phyloP scores from a whole-genome alignment of 2,329 filamentous ascomycete genomes.

The Colletotrichum higginsianum region DNA sequence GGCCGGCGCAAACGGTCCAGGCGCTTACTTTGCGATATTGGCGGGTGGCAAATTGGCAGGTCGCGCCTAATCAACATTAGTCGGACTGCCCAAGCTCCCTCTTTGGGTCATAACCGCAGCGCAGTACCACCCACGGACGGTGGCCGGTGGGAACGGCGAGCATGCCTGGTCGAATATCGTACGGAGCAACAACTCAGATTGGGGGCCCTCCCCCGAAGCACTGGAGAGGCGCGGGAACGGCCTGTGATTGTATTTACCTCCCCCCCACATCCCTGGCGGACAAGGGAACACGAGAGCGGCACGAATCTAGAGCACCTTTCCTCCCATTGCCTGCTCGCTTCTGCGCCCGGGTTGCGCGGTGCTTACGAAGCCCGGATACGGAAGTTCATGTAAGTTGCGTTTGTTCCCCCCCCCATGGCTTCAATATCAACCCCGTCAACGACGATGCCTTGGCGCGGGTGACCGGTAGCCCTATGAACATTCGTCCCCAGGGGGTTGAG shows the following conservation, averaged over 20 bases:
- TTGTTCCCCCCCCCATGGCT: neutral
- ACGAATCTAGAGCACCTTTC: neutral
- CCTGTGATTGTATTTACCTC: too few species aligned
- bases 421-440: neutral
- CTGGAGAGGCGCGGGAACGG: slow-evolving; percentile 17
- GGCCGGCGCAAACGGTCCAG: slow-evolving; percentile 18
- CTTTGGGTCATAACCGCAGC: neutral
- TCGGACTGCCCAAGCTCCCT: slow-evolving; percentile 1
- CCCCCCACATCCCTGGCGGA: slow-evolving; percentile 16
- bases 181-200: slow-evolving; percentile 4
- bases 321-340: too few species aligned
- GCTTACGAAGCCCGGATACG: too few species aligned
- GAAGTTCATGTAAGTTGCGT: too few species aligned
- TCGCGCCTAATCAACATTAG: slow-evolving; percentile 4
- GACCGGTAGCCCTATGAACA: slow-evolving; percentile 23
- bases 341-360: too few species aligned
- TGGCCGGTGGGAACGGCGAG: too few species aligned
- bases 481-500: neutral
- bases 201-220: slow-evolving; percentile 6
- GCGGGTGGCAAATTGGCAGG: slow-evolving; percentile 18
- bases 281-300: slow-evolving; percentile 22
- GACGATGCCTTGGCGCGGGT: neutral
- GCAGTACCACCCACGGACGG: neutral
- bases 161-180: too few species aligned
- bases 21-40: slow-evolving; percentile 5